Percentiles rank a stretch among this genome's conserved stretches.
Evolutionary conservation across 306 rosid species (phyloP).

Genomic region (Malus sylvestris): DNA sequence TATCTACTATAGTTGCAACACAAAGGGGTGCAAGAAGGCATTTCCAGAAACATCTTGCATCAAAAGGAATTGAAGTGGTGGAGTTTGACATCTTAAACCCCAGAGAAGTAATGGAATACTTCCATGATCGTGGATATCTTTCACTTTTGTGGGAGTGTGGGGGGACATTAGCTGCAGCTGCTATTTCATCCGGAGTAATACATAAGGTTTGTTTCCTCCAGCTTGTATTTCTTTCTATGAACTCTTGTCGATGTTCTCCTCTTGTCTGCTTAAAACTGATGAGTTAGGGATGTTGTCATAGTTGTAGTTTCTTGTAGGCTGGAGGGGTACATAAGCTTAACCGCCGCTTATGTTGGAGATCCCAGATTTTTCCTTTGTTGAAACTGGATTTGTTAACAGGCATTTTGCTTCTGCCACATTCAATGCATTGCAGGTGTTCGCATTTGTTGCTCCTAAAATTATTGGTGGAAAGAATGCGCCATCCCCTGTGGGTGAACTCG

Average conservation of each 20-base stretch:
- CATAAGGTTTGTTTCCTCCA: constrained; percentile 51
- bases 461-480: constrained; percentile 90
- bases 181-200: constrained; percentile 81
- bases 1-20: constrained; percentile 77
- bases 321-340: not conserved
- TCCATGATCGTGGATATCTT: constrained; percentile 83
- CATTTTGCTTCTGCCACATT: not conserved
- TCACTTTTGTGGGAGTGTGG: constrained; percentile 95
- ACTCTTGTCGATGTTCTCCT: not conserved
- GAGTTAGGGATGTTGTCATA: not conserved
- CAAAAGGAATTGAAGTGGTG: constrained; percentile 92
- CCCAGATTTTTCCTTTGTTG: not conserved
- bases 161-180: constrained; percentile 90
- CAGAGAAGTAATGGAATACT: constrained; percentile 85
- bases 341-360: not conserved
- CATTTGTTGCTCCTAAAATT: constrained; percentile 94
- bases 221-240: not conserved
- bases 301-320: not conserved
- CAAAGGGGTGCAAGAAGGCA: constrained; percentile 87
- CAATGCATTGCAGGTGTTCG: constrained; percentile 54
- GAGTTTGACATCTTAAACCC: constrained; percentile 84
- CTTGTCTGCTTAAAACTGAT: not conserved
- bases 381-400: not conserved
- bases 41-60: constrained; percentile 88
- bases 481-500: constrained; percentile 93